Evolutionary conservation across 495 filamentous ascomycete species (phyloP).

Genomic region (Penicillium coprophilum): DNA sequence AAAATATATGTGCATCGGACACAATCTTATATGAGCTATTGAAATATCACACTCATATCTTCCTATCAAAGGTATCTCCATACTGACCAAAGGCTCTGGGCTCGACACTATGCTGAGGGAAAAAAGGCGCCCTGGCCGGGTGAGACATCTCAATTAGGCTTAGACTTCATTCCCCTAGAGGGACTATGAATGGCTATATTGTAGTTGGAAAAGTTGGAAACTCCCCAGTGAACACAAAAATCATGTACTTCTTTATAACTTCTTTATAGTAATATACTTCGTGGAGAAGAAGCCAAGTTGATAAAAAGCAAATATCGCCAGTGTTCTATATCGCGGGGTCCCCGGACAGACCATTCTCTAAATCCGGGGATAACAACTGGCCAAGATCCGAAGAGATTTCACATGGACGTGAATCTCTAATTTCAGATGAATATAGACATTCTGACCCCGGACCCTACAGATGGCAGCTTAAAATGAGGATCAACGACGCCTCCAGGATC

Average conservation of each 20-base stretch:
- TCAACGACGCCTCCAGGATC: background rate
- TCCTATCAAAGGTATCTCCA: too few species aligned
- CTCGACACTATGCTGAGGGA: too few species aligned
- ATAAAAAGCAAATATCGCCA: background rate
- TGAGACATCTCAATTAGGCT: background rate
- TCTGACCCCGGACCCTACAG: background rate
- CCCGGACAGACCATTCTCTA: background rate
- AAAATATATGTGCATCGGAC: too few species aligned
- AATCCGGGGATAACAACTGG: background rate
- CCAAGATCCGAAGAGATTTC: background rate
- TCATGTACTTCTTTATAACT: too few species aligned
- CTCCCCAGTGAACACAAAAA: too few species aligned
- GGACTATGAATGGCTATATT: too few species aligned
- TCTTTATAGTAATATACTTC: too few species aligned
- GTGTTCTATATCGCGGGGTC: conserved; percentile 3
- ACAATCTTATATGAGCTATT: too few species aligned
- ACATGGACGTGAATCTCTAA: background rate
- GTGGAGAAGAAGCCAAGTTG: too few species aligned
- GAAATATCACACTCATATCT: too few species aligned
- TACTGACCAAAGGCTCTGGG: too few species aligned
- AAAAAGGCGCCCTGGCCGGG: background rate
- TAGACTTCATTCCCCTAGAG: conserved; percentile 5
- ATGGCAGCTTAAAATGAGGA: background rate
- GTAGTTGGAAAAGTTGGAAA: too few species aligned
- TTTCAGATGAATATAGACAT: background rate